Base-by-base conservation (phyloP, 2,329 filamentous ascomycete species). In the Zasmidium angulare region DNA sequence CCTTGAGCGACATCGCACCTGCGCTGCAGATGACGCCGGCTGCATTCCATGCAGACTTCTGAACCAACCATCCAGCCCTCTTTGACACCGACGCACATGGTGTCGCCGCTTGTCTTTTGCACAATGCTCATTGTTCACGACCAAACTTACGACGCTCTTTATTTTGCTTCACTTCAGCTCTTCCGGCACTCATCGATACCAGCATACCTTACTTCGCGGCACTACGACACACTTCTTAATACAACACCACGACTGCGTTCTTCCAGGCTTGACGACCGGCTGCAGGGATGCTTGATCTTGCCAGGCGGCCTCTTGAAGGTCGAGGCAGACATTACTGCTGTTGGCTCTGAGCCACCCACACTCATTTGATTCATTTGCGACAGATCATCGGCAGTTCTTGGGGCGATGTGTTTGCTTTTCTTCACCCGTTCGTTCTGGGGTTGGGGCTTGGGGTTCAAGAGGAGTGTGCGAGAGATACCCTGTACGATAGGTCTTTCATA, bases 261-360 rank as follows among this genome's bases (percentile, higher is more conserved):
- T 43, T 17, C 6, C 12, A 43, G 12, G 36, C 36, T 43, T 17
- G 4, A 43, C 36, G 36, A 43, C 36, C 36, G n/a, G n/a, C 36
- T 43, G 3, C 36, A 43, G 36, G 11, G 3, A 46, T 53, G 51
- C 51, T 53, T 46, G 51, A 53, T 53, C 51, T 53, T 53, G 51
- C 29, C 31, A 53, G 17, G 51, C 51, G 36, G 12, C 51, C 17
- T 23, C 51, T 22, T 46, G 19, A n/a, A 46, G 7, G 50, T 19
- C 26, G 26, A 29, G 26, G 22, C 4, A 24, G 48, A 50, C 48
- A 23, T 50, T 43, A 17, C 36, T 43, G 36, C n/a, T 43, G 36
- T 43, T 43, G 36, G 36, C 36, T 43, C 6, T 43, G 36, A 19
- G 36, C 36, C 36, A 4, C 11, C 14, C 36, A 43, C 36, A 43